phyloP scores from a whole-genome alignment of 768 basidiomycete species.

The Amanita thiersii region DNA sequence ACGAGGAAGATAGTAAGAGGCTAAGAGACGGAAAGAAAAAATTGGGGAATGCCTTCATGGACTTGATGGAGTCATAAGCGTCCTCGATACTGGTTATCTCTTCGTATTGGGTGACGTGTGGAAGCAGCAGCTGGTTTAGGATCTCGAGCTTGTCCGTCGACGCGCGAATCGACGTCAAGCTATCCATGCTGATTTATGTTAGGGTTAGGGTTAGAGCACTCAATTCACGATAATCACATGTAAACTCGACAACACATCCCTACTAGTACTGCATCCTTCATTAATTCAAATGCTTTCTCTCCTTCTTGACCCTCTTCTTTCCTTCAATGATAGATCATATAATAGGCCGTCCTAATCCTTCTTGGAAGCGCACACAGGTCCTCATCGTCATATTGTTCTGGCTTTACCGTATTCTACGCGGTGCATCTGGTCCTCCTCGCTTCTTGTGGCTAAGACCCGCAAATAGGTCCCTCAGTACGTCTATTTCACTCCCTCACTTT shows the following conservation, averaged over 20 bases:
- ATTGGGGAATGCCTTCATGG: slow-evolving; percentile 68
- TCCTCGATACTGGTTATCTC: slow-evolving; percentile 66
- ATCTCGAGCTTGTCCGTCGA: slow-evolving; percentile 58
- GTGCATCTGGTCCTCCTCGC: slow-evolving; percentile 56
- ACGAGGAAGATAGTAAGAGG: slow-evolving; percentile 4
- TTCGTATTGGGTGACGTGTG: slow-evolving; percentile 61
- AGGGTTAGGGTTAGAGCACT: slow-evolving; percentile 16
- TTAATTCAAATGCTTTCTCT: slow-evolving; percentile 3
- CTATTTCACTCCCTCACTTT: background rate
- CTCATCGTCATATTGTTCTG: slow-evolving; percentile 90
- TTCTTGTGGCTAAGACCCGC: slow-evolving; percentile 53
- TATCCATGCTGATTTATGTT: background rate
- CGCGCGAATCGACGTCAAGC: slow-evolving; percentile 33
- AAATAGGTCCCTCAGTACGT: slow-evolving; percentile 56
- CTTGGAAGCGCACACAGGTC: slow-evolving; percentile 88
- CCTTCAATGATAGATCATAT: slow-evolving; percentile 86
- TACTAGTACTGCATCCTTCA: slow-evolving; percentile 11
- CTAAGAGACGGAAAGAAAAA: slow-evolving; percentile 4
- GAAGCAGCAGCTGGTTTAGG: slow-evolving; percentile 83
- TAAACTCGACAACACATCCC: slow-evolving; percentile 4
- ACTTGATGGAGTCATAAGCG: slow-evolving; percentile 90
- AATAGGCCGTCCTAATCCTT: slow-evolving; percentile 76
- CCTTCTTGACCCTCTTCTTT: background rate
- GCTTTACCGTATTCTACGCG: slow-evolving; percentile 70
- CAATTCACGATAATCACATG: slow-evolving; percentile 16